A percentile compares a stretch with the other conserved stretches of the same genome.
These are phyloP conservation scores for Eucalyptus sideroxylon DNA, from an alignment of 345 rosid species.

Conservation along the genomic window DNA sequence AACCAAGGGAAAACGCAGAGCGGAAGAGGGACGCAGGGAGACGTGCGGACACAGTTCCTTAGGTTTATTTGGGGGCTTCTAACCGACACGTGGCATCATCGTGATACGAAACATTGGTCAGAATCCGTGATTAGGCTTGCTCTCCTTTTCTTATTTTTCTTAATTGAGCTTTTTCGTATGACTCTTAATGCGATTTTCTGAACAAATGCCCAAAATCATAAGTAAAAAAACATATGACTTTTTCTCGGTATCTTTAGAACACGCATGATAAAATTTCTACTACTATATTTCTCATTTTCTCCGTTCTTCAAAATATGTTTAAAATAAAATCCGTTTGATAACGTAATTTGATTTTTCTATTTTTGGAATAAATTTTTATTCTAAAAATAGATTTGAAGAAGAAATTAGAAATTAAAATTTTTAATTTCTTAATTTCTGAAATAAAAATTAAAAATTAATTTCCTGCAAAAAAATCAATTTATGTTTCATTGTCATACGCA, in stretches of 20 bases:
- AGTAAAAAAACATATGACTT: not conserved
- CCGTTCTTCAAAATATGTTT: too few relatives aligned
- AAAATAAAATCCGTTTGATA: fast-evolving
- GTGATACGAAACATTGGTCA: not conserved
- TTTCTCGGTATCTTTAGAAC: not conserved
- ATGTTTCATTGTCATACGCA: fast-evolving
- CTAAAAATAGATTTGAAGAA: too few relatives aligned
- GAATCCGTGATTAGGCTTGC: not conserved
- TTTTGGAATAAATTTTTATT: too few relatives aligned
- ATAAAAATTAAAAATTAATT: too few relatives aligned
- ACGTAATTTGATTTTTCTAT: too few relatives aligned
- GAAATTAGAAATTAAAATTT: fast-evolving
- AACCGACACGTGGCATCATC: not conserved
- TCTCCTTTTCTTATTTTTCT: not conserved
- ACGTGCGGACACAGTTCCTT: not conserved
- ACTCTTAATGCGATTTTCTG: not conserved
- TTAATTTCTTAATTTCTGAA: too few relatives aligned
- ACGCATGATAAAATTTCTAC: too few relatives aligned
- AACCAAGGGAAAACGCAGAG: not conserved
- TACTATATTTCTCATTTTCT: too few relatives aligned
- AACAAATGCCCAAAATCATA: not conserved
- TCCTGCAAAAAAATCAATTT: fast-evolving
- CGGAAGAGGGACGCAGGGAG: not conserved
- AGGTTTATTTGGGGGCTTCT: not conserved
- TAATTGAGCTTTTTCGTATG: not conserved